Percentiles rank a stretch among this genome's conserved stretches.
These are phyloP conservation scores for Typha latifolia DNA, from an alignment of 176 grass and related monocot genomes.

Conservation along the genomic window DNA sequence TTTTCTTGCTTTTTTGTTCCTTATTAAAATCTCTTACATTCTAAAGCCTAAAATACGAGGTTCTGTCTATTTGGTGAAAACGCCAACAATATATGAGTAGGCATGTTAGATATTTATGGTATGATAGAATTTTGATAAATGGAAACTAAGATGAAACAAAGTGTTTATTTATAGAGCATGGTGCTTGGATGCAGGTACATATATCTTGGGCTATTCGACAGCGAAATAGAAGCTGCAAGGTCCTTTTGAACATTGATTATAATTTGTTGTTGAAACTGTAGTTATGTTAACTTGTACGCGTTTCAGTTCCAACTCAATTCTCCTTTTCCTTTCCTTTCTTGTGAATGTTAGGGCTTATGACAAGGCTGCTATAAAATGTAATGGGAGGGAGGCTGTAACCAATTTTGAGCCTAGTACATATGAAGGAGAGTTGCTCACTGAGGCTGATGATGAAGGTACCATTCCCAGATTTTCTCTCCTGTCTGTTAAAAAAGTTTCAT, in stretches of 20 bases:
- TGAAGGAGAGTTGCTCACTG: constrained; percentile 35
- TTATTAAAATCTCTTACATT: neutral
- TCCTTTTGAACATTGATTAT: constrained; percentile 7
- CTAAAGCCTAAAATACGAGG: too few relatives aligned
- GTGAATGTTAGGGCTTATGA: constrained; percentile 72
- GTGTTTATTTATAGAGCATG: neutral
- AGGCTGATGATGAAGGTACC: constrained; percentile 58
- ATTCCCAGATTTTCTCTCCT: neutral
- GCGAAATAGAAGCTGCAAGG: constrained; percentile 94
- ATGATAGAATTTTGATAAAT: neutral
- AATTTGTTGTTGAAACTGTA: neutral
- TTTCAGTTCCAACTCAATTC: neutral
- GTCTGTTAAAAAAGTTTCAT: neutral
- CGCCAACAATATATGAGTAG: too few relatives aligned
- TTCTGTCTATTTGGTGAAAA: too few relatives aligned
- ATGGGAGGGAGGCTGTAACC: constrained; percentile 90
- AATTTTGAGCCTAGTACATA: constrained; percentile 81
- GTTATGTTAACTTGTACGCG: neutral
- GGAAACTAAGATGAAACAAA: neutral
- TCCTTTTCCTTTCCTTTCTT: constrained; percentile 10
- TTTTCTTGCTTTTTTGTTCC: neutral
- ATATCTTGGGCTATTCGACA: constrained; percentile 97
- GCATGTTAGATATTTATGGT: neutral
- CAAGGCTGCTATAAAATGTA: constrained; percentile 86
- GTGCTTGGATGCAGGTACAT: constrained; percentile 65